These are phyloP conservation scores for Alternaria panax DNA, from an alignment of 2,329 filamentous ascomycete genomes.

Conservation along the genomic window DNA sequence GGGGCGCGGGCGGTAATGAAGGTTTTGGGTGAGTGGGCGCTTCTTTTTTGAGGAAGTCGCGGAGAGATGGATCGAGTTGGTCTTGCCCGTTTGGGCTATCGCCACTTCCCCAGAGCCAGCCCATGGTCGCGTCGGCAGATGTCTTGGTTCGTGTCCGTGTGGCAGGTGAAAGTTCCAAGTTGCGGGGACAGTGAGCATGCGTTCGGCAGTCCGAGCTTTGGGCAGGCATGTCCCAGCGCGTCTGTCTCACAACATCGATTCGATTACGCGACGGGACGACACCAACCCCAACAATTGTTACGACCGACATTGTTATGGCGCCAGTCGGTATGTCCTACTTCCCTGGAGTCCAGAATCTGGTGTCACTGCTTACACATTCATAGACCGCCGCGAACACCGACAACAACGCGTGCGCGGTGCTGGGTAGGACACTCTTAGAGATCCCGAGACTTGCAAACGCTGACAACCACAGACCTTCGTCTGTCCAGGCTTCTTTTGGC, in stretches of 20 bases:
- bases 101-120: constrained; percentile 66
- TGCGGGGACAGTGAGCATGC: constrained; percentile 21
- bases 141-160: constrained; percentile 3
- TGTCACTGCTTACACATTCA: constrained; percentile 9
- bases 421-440: constrained; percentile 54
- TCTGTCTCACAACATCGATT: constrained; percentile 32
- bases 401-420: constrained; percentile 66
- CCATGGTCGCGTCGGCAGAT: constrained; percentile 54
- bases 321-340: constrained; percentile 35
- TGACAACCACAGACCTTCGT: constrained; percentile 53
- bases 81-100: constrained; percentile 61
- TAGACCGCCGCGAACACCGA: constrained; percentile 62
- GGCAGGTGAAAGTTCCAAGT: constrained; percentile 13
- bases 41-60: constrained; percentile 84
- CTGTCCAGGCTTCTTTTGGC: constrained; percentile 59
- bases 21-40: constrained; percentile 72
- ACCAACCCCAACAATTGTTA: constrained; percentile 20
- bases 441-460: constrained; percentile 10
- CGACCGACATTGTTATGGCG: constrained; percentile 39
- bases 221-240: constrained; percentile 21
- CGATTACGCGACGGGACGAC: constrained; percentile 24
- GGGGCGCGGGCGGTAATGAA: constrained; percentile 34
- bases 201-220: constrained; percentile 16
- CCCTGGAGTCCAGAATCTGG: neutral
- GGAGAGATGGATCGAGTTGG: constrained; percentile 81